Base-by-base conservation (phyloP, 2,329 filamentous ascomycete species). In the Aspergillus arachidicola region DNA sequence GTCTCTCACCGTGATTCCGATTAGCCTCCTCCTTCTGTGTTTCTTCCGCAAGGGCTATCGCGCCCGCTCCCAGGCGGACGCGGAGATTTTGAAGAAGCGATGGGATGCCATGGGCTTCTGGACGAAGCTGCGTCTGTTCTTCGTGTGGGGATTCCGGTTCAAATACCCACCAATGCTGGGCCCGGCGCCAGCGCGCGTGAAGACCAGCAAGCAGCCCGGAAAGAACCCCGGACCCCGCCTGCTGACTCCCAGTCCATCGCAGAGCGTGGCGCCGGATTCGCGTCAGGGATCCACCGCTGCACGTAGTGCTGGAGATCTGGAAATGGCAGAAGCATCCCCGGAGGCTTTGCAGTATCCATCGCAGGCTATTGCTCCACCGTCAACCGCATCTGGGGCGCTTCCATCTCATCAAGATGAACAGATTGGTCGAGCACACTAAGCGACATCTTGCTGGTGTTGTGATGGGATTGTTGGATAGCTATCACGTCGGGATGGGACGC, bases 151-250 rank as follows among this genome's bases (percentile, higher is more conserved):
- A 0, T 76, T 76, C 66, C 62, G 71, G 1, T 73, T 62, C 60
- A 68, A 69, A 36, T 76, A 76, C 61, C 74, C 73, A 28, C 58
- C 66, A 6, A 68, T 74, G 34, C 63, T 76, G 30, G 73, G 73
- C 10, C 71, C 71, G 2, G 70, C 72, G 0, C 73, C 73, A 23
- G 60, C 67, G 0, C 61, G 60, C 6, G 69, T 72, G 1, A 65
- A 62, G 61, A 60, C 58, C 7, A 69, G 65, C 45, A 73, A 72
- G 58, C 59, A 64, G 32, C 71, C 71, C 1, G 63, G 63, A 4
- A 68, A 62, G 21, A 60, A 68, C 46, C 60, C 66, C 7, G 67
- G 71, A 59, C 59, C 78, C 54, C 61, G 77, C 66, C 59, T 64
- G 4, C 26, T 64, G 41, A 45, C 54, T 6, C 23, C 55, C 1